Percentiles rank a stretch among this genome's conserved stretches.
These are phyloP conservation scores for Sonneratia alba DNA, from an alignment of 345 rosid genomes.

Conservation along the genomic window DNA sequence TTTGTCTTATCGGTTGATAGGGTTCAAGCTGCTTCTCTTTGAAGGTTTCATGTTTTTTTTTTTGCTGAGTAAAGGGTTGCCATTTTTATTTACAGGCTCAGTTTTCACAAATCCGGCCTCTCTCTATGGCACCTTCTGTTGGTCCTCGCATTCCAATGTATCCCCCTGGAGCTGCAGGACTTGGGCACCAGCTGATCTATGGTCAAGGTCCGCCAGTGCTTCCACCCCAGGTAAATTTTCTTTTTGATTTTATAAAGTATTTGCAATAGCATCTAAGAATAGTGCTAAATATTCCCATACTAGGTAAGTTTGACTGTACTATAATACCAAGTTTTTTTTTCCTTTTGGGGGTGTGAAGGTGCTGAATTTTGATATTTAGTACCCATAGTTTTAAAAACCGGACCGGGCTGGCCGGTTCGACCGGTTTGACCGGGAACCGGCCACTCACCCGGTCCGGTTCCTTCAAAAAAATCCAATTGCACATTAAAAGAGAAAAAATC, in stretches of 20 bases:
- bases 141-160: conserved; percentile 82
- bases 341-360: no score
- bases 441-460: no score
- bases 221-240: conserved; percentile 54
- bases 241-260: not conserved
- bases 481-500: no score
- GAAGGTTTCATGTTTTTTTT: not conserved
- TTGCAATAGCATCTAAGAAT: not conserved
- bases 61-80: not conserved
- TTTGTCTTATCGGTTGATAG: not conserved
- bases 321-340: no score
- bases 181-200: conserved; percentile 78
- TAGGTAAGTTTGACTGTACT: no score
- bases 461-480: no score
- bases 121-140: conserved; percentile 59
- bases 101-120: conserved; percentile 80
- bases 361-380: no score
- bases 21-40: not conserved
- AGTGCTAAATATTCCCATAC: not conserved
- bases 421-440: no score
- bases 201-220: conserved; percentile 83
- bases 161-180: conserved; percentile 67
- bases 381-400: no score
- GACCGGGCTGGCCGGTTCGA: no score
- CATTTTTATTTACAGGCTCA: conserved; percentile 47